Base-by-base conservation (phyloP, 139 green algal genomes). In the Zygnema circumcarinatum region DNA sequence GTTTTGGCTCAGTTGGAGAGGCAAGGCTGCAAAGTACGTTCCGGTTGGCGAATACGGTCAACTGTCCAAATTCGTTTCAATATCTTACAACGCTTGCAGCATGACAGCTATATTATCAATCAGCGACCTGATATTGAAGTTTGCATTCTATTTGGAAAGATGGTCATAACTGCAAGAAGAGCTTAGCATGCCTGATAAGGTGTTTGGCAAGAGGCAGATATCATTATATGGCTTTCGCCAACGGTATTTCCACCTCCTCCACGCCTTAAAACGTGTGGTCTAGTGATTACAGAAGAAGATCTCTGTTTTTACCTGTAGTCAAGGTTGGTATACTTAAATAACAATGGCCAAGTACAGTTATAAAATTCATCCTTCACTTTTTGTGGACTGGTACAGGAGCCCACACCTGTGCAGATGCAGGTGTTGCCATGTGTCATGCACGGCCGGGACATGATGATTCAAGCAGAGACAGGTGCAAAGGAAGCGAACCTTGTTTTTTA, bases 321-420 rank as follows among this genome's bases (percentile, higher is more conserved):
- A 20, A 78, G 35, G 69, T 78, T 78, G 16, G 69, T 41, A 78
- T 52, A 52, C 69, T 20, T 78, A 3, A 41, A 78, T 29, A 29
- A 33, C 54, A 78, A 20, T 78, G 69, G 16, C 69, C 7, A 78
- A 20, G 69, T 39, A 22, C 16, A 7, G 69, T 78, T 41, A n/a
- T 39, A 20, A 38, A 22, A 20, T 38, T 52, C 7, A 78, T 39
- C 11, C 16, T 3, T 78, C 35, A 78, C 36, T 39, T 41, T 20
- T 20, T 78, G 69, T 41, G 35, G 69, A 7, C 69, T 7, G 16
- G 7, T 80, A 16, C 40, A 81, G 41, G 76, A 83, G 38, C 76
- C 76, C 38, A 81, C 76, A 76, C 76, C 76, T 83, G 47, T 83
- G 16, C 76, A 83, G 76, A 83, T 83, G 76, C 76, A 83, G 16